A percentile compares a stretch with the other conserved stretches of the same genome.
Conservation (phyloP, 805 yeast species). For the Candida germanica region DNA sequence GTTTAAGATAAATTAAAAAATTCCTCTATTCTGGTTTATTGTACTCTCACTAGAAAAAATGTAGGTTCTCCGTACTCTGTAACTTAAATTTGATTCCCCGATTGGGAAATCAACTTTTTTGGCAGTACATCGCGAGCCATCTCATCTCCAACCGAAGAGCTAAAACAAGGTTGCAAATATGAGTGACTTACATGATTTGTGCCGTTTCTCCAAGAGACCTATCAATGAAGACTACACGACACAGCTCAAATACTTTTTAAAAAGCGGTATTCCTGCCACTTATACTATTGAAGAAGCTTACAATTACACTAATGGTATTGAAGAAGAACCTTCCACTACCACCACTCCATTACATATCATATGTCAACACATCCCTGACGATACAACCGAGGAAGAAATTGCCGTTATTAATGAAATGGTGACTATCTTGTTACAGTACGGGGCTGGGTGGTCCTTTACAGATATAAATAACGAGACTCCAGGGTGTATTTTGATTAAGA, state of each 20-base stretch:
- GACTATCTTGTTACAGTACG: constrained; percentile 67
- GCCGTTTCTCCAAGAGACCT: constrained; percentile 50
- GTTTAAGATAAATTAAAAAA: too few relatives aligned
- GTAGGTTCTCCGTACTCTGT: neutral
- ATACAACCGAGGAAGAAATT: constrained; percentile 41
- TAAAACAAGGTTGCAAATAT: too few relatives aligned
- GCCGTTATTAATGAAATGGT: constrained; percentile 52
- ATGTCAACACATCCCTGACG: constrained; percentile 51
- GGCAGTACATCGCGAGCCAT: too few relatives aligned
- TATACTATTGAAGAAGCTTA: constrained; percentile 77
- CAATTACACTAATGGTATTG: constrained; percentile 47
- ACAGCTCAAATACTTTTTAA: constrained; percentile 45
- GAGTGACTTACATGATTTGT: constrained; percentile 74
- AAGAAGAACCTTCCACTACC: constrained; percentile 46
- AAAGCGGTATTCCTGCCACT: constrained; percentile 75
- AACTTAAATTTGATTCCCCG: neutral
- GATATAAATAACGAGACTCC: constrained; percentile 76
- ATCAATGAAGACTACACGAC: constrained; percentile 44
- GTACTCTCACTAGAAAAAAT: too few relatives aligned
- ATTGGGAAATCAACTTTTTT: too few relatives aligned
- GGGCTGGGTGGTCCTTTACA: constrained; percentile 88
- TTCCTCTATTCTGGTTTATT: too few relatives aligned
- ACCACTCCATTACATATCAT: constrained; percentile 81
- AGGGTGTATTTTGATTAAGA: constrained; percentile 69
- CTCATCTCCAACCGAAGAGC: too few relatives aligned